Percentiles rank a stretch among this genome's conserved stretches.
These are phyloP conservation scores for Clohesyomyces aquaticus DNA, from an alignment of 495 filamentous ascomycete genomes.

Conservation along the genomic window DNA sequence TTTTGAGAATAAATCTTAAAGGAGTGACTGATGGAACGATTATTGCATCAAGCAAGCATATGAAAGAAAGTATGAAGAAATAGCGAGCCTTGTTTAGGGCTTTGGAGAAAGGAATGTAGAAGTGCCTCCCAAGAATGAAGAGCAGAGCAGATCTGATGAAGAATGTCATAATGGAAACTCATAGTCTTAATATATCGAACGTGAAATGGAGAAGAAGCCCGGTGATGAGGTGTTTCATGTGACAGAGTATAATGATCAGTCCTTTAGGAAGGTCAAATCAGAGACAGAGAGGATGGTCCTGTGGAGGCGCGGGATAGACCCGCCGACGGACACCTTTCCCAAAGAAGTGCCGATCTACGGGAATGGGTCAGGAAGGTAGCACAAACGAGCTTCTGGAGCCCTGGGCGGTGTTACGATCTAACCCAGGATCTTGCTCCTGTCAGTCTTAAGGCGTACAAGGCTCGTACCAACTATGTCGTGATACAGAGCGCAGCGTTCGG, in stretches of 20 bases:
- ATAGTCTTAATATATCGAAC: slow-evolving; percentile 13
- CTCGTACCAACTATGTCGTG: not conserved
- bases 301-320: slow-evolving; percentile 27
- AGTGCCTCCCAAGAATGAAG: slow-evolving; percentile 28
- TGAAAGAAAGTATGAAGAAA: slow-evolving; percentile 9
- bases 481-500: slow-evolving; percentile 4
- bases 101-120: slow-evolving; percentile 25
- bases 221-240: slow-evolving; percentile 23
- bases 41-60: slow-evolving; percentile 24
- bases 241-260: slow-evolving; percentile 5
- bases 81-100: slow-evolving; percentile 19
- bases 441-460: slow-evolving; percentile 15
- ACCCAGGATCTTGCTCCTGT: slow-evolving; percentile 14
- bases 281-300: slow-evolving; percentile 15
- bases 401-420: slow-evolving; percentile 24
- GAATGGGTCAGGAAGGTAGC: slow-evolving; percentile 19
- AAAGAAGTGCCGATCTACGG: slow-evolving; percentile 26
- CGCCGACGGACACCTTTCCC: slow-evolving; percentile 25
- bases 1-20: slow-evolving; percentile 21
- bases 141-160: slow-evolving; percentile 10
- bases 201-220: slow-evolving; percentile 1
- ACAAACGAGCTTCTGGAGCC: slow-evolving; percentile 7
- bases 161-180: slow-evolving; percentile 12
- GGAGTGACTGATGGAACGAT: slow-evolving; percentile 13
- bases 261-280: slow-evolving; percentile 34